Percentiles rank a stretch among this genome's conserved stretches.
phyloP scores from a whole-genome alignment of 805 yeast species.

The Barnettozyma pratensis region DNA sequence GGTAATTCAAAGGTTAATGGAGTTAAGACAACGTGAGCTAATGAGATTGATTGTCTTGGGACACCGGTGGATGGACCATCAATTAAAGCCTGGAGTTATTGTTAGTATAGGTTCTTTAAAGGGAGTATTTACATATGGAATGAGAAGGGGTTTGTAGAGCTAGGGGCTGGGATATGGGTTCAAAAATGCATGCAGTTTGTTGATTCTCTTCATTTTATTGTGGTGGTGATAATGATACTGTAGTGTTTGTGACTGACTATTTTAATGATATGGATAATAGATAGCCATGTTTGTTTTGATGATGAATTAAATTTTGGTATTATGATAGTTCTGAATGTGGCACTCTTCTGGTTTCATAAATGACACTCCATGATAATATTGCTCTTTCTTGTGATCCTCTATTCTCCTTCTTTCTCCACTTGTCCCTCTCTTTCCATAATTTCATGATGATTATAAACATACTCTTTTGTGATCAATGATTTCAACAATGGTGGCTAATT shows the following conservation, averaged over 20 bases:
- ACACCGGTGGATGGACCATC: conserved; percentile 93
- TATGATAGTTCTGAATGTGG: background rate
- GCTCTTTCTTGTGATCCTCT: background rate
- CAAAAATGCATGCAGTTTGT: too few species aligned
- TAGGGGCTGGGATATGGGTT: background rate
- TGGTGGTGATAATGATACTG: too few species aligned
- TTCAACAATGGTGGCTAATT: conserved; percentile 96
- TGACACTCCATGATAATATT: too few species aligned
- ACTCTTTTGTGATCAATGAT: conserved; percentile 99
- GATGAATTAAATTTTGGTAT: background rate
- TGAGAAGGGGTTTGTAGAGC: background rate
- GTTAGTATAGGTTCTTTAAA: conserved; percentile 22
- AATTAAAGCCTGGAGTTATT: conserved; percentile 60
- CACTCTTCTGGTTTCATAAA: too few species aligned
- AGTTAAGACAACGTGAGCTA: conserved; percentile 88
- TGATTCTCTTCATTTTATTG: too few species aligned
- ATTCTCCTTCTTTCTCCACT: background rate
- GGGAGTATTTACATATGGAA: background rate
- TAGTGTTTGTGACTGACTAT: too few species aligned
- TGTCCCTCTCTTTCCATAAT: background rate
- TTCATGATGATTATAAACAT: conserved; percentile 33
- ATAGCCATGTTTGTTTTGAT: background rate
- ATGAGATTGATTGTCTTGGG: conserved; percentile 86
- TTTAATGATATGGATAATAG: too few species aligned
- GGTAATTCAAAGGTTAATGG: conserved; percentile 86